Conservation (phyloP, 768 basidiomycete species). For the Daedaleopsis nitida region DNA sequence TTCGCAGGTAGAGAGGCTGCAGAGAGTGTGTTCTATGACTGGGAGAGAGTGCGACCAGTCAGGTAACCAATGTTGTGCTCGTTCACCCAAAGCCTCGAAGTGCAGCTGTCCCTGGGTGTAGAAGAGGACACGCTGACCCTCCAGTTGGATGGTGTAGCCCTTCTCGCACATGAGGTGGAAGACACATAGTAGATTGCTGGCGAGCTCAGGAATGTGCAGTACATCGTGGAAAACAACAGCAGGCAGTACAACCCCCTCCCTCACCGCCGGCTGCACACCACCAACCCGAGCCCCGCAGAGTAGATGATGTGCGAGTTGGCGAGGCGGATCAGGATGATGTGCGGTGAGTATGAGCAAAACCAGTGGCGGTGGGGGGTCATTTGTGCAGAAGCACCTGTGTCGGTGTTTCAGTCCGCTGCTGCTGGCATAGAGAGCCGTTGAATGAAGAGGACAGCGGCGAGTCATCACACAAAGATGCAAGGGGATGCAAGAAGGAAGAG, state of each 20-base stretch:
- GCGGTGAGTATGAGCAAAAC: neutral
- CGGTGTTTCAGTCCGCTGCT: slow-evolving; percentile 10
- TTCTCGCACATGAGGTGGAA: slow-evolving; percentile 8
- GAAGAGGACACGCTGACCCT: slow-evolving; percentile 1
- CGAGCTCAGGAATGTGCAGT: slow-evolving; percentile 9
- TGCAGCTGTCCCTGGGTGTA: slow-evolving; percentile 11
- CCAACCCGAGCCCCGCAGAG: slow-evolving; percentile 1
- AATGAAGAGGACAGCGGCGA: neutral
- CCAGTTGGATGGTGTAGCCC: slow-evolving; percentile 5
- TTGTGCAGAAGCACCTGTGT: slow-evolving; percentile 18
- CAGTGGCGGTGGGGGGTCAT: slow-evolving; percentile 16
- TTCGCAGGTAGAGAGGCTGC: slow-evolving; percentile 24
- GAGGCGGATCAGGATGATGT: neutral
- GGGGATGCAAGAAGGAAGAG: no score
- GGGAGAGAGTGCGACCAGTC: slow-evolving; percentile 18
- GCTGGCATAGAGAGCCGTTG: neutral
- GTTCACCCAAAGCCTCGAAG: slow-evolving; percentile 25
- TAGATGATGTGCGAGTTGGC: slow-evolving; percentile 3
- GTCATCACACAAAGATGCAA: no score
- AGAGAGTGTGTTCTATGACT: slow-evolving; percentile 4
- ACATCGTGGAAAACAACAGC: slow-evolving; percentile 7
- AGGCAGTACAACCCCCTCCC: neutral
- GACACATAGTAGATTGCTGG: slow-evolving; percentile 6
- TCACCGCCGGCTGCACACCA: slow-evolving; percentile 18
- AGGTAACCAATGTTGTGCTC: slow-evolving; percentile 28